These are phyloP conservation scores for Falciphora oryzae DNA, from an alignment of 2,329 filamentous ascomycete species.

Conservation along the genomic window DNA sequence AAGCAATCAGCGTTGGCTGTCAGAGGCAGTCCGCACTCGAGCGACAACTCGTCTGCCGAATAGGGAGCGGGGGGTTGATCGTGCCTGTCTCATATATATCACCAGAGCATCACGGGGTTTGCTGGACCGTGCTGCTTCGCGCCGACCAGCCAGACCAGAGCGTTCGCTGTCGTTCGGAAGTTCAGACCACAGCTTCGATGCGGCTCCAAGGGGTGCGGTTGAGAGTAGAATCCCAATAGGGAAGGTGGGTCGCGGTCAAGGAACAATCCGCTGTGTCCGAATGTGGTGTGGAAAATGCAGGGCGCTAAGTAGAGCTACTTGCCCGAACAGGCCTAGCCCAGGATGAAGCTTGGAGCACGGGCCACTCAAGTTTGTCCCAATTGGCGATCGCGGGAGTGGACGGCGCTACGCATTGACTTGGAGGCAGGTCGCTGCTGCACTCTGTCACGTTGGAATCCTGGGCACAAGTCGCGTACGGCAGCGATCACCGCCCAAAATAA, in stretches of 20 bases:
- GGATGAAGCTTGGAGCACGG: background rate
- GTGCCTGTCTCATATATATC: background rate
- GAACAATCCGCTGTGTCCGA: background rate
- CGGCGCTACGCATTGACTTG: background rate
- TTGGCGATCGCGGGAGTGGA: background rate
- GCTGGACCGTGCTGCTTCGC: background rate
- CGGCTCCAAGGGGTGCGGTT: background rate
- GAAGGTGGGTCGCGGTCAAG: background rate
- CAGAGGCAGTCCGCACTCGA: background rate
- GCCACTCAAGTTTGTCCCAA: background rate
- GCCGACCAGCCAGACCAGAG: background rate
- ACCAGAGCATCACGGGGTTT: background rate
- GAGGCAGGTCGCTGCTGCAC: background rate
- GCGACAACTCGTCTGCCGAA: background rate
- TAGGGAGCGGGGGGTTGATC: too few species aligned
- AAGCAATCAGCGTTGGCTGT: too few species aligned
- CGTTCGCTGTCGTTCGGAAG: background rate
- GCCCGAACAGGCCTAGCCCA: background rate
- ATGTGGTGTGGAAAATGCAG: background rate
- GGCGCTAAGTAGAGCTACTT: background rate
- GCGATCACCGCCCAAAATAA: background rate
- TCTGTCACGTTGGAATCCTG: background rate
- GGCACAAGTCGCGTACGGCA: background rate
- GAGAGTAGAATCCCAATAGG: background rate
- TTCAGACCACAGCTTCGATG: background rate